phyloP scores from a whole-genome alignment of 2,329 filamentous ascomycete genomes.

The Mycosphaerelloides madeirae region DNA sequence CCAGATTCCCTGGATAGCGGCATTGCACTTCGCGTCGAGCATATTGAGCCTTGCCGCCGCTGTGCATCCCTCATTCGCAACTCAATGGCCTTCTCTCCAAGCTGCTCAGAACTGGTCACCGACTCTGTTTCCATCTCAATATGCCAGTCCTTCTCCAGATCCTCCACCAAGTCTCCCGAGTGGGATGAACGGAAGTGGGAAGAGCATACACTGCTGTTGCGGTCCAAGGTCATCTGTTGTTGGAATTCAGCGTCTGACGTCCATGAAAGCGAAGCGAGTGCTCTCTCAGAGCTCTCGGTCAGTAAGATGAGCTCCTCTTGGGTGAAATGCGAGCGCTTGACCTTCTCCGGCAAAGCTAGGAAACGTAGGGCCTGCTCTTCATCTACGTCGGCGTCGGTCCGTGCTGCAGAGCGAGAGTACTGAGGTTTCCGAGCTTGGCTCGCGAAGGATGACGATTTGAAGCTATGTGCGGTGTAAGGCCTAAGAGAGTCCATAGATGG shows the following conservation, averaged over 20 bases:
- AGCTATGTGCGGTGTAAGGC: constrained; percentile 18
- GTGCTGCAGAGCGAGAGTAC: constrained; percentile 10
- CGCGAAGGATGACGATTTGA: constrained; percentile 8
- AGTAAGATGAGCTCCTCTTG: constrained; percentile 64
- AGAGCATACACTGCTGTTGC: constrained; percentile 11
- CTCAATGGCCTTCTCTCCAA: constrained; percentile 6
- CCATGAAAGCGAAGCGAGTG: constrained; percentile 14
- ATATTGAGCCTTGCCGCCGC: constrained; percentile 12
- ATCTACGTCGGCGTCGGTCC: constrained; percentile 25
- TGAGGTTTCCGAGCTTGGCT: constrained; percentile 2
- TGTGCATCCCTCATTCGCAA: constrained; percentile 6
- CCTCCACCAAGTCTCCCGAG: constrained; percentile 8
- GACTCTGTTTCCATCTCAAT: constrained; percentile 12
- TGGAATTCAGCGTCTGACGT: constrained; percentile 4
- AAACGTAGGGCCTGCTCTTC: constrained; percentile 51
- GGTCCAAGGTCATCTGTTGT: constrained; percentile 4
- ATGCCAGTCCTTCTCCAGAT: constrained; percentile 16
- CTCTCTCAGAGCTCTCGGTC: constrained; percentile 48
- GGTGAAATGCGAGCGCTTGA: constrained; percentile 65
- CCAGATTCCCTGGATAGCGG: constrained; percentile 1
- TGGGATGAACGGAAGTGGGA: constrained; percentile 10
- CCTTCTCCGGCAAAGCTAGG: constrained; percentile 65
- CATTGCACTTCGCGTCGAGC: constrained; percentile 11
- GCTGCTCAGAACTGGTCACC: constrained; percentile 10
- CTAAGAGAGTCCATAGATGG: constrained; percentile 30